Percentiles rank a stretch among this genome's conserved stretches.
phyloP scores from a whole-genome alignment of 2,329 filamentous ascomycete genomes.

The Fusarium domesticum region DNA sequence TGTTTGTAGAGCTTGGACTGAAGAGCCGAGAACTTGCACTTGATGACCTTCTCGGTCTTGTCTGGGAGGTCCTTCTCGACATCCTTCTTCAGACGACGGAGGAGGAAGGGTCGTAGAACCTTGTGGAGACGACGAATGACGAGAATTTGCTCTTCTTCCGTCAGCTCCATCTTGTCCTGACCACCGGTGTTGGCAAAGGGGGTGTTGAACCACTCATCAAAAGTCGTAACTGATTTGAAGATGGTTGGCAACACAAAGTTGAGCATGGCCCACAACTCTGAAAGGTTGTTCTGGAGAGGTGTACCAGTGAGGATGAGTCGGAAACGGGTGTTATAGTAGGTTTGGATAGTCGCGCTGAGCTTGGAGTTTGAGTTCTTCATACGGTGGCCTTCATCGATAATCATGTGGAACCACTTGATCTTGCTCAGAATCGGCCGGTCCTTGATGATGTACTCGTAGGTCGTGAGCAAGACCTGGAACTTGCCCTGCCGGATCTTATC shows the following conservation, averaged over 20 bases:
- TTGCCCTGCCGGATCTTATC: slow-evolving; percentile 90
- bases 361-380: slow-evolving; percentile 99
- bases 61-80: slow-evolving; percentile 98
- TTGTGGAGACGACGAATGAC: slow-evolving; percentile 98
- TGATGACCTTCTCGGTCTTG: slow-evolving; percentile 99
- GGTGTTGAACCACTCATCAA: slow-evolving; percentile 99
- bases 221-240: slow-evolving; percentile 98
- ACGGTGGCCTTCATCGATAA: slow-evolving; percentile 97
- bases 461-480: slow-evolving; percentile 95
- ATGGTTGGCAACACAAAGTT: slow-evolving; percentile 98
- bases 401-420: slow-evolving; percentile 99
- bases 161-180: slow-evolving; percentile 98
- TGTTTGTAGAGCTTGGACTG: slow-evolving; percentile 96
- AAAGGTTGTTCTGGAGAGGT: slow-evolving; percentile 92
- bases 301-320: slow-evolving; percentile 97
- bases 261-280: slow-evolving; percentile 94
- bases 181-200: slow-evolving; percentile 97
- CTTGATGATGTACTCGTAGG: slow-evolving; percentile 99
- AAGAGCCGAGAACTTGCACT: slow-evolving; percentile 95
- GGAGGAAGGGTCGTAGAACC: slow-evolving; percentile 92
- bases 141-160: slow-evolving; percentile 98
- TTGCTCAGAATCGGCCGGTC: slow-evolving; percentile 92
- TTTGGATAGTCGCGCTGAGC: slow-evolving; percentile 87
- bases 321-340: slow-evolving; percentile 93
- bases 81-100: slow-evolving; percentile 98